A percentile compares a stretch with the other conserved stretches of the same genome.
phyloP scores from a whole-genome alignment of 176 grass and related monocot species.

The Chrysopogon serrulatus region DNA sequence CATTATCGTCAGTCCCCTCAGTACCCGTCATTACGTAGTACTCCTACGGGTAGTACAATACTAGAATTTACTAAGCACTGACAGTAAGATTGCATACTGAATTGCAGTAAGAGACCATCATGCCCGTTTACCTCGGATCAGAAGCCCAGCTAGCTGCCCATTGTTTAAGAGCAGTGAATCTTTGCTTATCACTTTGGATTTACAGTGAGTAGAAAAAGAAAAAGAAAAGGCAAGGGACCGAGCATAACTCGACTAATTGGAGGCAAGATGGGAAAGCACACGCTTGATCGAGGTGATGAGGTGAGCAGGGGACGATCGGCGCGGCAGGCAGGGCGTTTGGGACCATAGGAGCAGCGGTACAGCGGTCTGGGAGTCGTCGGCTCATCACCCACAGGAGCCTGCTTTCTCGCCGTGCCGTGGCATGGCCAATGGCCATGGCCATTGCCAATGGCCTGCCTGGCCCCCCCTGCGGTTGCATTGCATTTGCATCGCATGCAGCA shows the following conservation, averaged over 20 bases:
- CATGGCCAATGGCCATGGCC: background rate
- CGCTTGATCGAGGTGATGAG: too few relatives aligned
- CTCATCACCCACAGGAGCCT: background rate
- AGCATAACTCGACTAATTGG: too few relatives aligned
- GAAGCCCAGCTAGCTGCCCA: too few relatives aligned
- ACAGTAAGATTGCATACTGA: background rate
- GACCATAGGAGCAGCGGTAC: background rate
- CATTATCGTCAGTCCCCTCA: background rate
- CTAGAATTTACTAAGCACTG: background rate
- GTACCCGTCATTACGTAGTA: background rate
- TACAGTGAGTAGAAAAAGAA: too few relatives aligned
- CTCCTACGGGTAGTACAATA: too few relatives aligned
- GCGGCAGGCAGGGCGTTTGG: background rate
- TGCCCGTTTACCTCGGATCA: too few relatives aligned
- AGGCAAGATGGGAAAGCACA: too few relatives aligned
- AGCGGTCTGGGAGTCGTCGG: background rate
- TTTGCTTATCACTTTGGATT: too few relatives aligned
- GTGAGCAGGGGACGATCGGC: background rate
- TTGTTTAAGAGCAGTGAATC: too few relatives aligned
- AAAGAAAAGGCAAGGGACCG: too few relatives aligned
- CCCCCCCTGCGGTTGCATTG: background rate
- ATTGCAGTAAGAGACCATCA: background rate
- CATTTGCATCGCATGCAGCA: background rate
- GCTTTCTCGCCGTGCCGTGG: background rate
- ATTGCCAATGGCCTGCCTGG: too few relatives aligned